These are phyloP conservation scores for Xylariales sp. DNA, from an alignment of 2,329 filamentous ascomycete genomes.

Conservation along the genomic window DNA sequence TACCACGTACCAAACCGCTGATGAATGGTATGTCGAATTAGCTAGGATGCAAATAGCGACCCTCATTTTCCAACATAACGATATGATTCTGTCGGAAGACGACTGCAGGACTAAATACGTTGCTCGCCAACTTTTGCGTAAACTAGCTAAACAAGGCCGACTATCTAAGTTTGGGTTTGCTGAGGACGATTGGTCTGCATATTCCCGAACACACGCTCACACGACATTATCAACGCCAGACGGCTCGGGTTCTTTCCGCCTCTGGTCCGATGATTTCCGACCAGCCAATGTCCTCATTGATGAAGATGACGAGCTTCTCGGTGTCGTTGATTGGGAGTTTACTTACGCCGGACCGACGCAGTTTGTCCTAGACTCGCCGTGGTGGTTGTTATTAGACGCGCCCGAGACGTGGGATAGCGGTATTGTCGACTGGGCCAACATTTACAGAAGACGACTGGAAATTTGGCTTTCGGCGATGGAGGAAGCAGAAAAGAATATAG, in stretches of 20 bases:
- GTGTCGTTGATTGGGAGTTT: conserved; percentile 37
- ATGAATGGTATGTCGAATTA: conserved; percentile 32
- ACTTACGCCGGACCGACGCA: conserved; percentile 28
- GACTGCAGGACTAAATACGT: conserved; percentile 39
- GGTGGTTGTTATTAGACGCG: conserved; percentile 31
- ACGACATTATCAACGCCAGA: conserved; percentile 12
- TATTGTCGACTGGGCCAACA: conserved; percentile 22
- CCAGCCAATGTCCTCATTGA: conserved; percentile 26
- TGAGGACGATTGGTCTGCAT: conserved; percentile 22
- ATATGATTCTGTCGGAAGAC: conserved; percentile 27
- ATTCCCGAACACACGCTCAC: conserved; percentile 6
- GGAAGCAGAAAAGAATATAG: conserved; percentile 20
- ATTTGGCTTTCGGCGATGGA: conserved; percentile 28
- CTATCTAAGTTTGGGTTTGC: conserved; percentile 23
- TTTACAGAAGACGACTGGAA: conserved; percentile 25
- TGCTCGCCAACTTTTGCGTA: conserved; percentile 34
- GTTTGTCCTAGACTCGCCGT: conserved; percentile 29
- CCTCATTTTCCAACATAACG: conserved; percentile 35
- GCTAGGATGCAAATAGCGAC: conserved; percentile 36
- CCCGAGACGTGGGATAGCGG: conserved; percentile 28
- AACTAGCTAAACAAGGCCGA: conserved; percentile 20
- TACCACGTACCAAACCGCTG: conserved; percentile 22
- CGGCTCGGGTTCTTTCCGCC: conserved; percentile 12
- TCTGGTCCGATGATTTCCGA: conserved; percentile 31
- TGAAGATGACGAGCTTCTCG: conserved; percentile 20